These are phyloP conservation scores for Wickerhamiella kurtzmanii DNA, from an alignment of 805 yeast genomes.

Conservation along the genomic window DNA sequence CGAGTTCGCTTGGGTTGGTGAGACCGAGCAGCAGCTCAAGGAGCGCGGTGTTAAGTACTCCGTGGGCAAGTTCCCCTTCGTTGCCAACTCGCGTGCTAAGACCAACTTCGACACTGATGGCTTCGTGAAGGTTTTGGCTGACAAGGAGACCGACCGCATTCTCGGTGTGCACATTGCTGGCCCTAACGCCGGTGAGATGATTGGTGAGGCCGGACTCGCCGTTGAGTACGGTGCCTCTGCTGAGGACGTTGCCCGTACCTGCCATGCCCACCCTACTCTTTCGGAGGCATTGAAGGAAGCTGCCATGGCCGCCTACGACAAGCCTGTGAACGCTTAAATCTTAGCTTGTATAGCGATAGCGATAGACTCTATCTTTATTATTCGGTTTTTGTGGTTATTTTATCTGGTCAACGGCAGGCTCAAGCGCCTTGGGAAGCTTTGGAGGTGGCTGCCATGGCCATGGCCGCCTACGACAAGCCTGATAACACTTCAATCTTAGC, in stretches of 20 bases:
- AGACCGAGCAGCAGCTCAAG: conserved; percentile 87
- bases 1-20: conserved; percentile 99
- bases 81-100: conserved; percentile 99
- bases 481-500: conserved; percentile 59
- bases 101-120: conserved; percentile 96
- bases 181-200: conserved; percentile 99
- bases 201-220: conserved; percentile 96
- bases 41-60: conserved; percentile 83
- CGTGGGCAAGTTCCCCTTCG: conserved; percentile 95
- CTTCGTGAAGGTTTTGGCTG: conserved; percentile 88
- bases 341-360: neutral
- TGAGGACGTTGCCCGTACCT: conserved; percentile 92
- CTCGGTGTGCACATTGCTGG: conserved; percentile 96
- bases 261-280: conserved; percentile 98
- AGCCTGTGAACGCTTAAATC: conserved; percentile 71
- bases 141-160: conserved; percentile 92
- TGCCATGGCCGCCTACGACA: conserved; percentile 78
- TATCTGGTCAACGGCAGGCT: neutral
- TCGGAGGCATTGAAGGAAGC: conserved; percentile 98
- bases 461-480: conserved; percentile 30
- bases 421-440: neutral
- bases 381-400: neutral
- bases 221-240: conserved; percentile 97
- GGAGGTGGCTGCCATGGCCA: neutral
- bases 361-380: neutral